Evolutionary conservation across 768 basidiomycete species (phyloP), one percentile per base, ranked within the genome.

Genomic region (Phlegmacium glaucopus): DNA sequence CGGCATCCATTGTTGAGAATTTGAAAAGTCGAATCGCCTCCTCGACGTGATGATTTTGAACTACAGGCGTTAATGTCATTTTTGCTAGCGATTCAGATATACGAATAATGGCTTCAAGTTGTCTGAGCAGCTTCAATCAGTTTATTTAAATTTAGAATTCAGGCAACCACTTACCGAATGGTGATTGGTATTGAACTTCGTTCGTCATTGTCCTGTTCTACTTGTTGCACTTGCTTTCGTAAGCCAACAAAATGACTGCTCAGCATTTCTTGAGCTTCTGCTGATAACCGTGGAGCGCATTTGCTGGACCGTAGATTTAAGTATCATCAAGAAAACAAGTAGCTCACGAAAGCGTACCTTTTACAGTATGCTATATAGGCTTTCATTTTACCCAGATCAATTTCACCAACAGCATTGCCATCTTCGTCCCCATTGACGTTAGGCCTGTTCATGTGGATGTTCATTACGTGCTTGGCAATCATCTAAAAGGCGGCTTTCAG

Each of bases 1-100:
- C 94, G 18, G 96, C 96, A 63, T 98, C 94, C 95, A 99, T 98
- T 3, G 96, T 98, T 8, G 94, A 97, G 70, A 85, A 94, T 61
- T 95, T 98, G 84, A 99, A 99, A 35, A 99, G 69, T 9, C 96
- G 87, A 57, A 98, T 97, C 6, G 96, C 90, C 66, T 99, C 96
- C 66, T 97, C 94, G 17, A 98, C 95, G 57, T 99, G 94, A 62
- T 94, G 87, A 40, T 86, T 87, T 58, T 86, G 83, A 3, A 98
- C 96, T 3, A 84, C 77, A 0, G 91, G 76, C 0, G 88, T 86
- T 12, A 99, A 75, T 3, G 93, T 93, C 69, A 97, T 80, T 61
- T 98, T 99, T 10, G 95, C 94, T 15, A 97, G 74, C 3, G 95
- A 87, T 64, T 99, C 96, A 1, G 96, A 98, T 62, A 98, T 98